Conservation (phyloP, 192 early-diverging fungal species). For the Linderina pennispora region DNA sequence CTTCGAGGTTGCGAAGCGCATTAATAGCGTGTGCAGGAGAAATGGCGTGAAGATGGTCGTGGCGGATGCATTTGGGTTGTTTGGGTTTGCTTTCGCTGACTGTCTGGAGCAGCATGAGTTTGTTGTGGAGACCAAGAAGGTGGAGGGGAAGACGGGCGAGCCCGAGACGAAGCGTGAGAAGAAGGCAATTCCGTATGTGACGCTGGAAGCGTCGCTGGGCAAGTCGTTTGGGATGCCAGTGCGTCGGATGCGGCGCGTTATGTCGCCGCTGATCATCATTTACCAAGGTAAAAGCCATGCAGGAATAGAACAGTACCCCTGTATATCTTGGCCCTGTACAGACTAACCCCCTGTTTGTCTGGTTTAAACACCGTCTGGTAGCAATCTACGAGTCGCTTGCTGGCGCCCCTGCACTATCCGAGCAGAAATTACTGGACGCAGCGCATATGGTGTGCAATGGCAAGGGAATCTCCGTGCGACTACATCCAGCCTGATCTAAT, state of each 20-base stretch:
- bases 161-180: background rate
- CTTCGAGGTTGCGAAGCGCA: slow-evolving; percentile 4
- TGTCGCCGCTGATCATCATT: slow-evolving; percentile 29
- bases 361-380: too few relatives aligned
- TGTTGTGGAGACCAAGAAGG: slow-evolving; percentile 8
- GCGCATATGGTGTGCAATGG: background rate
- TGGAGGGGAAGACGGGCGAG: background rate
- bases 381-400: too few relatives aligned
- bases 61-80: slow-evolving; percentile 63
- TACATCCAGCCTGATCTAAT: too few relatives aligned
- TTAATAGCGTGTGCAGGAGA: slow-evolving; percentile 59
- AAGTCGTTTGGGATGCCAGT: background rate
- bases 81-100: slow-evolving; percentile 87
- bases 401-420: background rate
- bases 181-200: slow-evolving; percentile 6
- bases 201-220: slow-evolving; percentile 8
- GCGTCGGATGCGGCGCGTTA: slow-evolving; percentile 16
- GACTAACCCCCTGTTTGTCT: too few relatives aligned
- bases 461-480: too few relatives aligned
- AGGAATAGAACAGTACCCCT: too few relatives aligned
- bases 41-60: slow-evolving; percentile 52
- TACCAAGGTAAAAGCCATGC: slow-evolving; percentile 15
- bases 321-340: too few relatives aligned
- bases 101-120: slow-evolving; percentile 30
- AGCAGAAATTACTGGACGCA: too few relatives aligned